Evolutionary conservation across 345 rosid species (phyloP).

Genomic region (Geranium rotundifolium): DNA sequence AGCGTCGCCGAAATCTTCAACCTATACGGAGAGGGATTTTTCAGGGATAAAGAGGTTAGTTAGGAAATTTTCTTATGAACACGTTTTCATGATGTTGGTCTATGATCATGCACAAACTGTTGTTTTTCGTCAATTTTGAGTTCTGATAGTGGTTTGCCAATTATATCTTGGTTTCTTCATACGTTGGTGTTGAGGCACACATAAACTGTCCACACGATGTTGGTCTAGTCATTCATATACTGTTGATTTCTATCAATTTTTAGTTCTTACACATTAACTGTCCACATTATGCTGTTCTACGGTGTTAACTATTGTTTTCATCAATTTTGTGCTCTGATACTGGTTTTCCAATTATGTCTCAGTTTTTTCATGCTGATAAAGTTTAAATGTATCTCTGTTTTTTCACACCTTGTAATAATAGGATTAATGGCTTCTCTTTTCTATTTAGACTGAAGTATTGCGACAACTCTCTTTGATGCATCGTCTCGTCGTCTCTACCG

Average conservation of each 20-base stretch:
- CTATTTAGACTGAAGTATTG: conserved; percentile 54
- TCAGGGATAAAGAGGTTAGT: conserved; percentile 84
- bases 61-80: not conserved
- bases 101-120: not conserved
- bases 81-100: not conserved
- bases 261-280: too few relatives aligned
- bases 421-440: not conserved
- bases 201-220: too few relatives aligned
- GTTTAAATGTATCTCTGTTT: too few relatives aligned
- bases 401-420: too few relatives aligned
- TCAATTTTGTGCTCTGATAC: too few relatives aligned
- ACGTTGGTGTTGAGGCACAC: too few relatives aligned
- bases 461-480: conserved; percentile 46
- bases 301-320: too few relatives aligned
- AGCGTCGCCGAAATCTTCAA: conserved; percentile 80
- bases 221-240: too few relatives aligned
- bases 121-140: not conserved
- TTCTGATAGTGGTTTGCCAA: too few relatives aligned
- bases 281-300: too few relatives aligned
- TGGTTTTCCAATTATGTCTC: not conserved
- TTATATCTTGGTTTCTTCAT: conserved; percentile 11
- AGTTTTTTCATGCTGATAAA: conserved; percentile 35
- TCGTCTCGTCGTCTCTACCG: conserved; percentile 78
- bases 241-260: too few relatives aligned
- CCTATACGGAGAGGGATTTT: conserved; percentile 67